Evolutionary conservation across 129 eudicot species (phyloP).

Genomic region (Mikania micrantha): DNA sequence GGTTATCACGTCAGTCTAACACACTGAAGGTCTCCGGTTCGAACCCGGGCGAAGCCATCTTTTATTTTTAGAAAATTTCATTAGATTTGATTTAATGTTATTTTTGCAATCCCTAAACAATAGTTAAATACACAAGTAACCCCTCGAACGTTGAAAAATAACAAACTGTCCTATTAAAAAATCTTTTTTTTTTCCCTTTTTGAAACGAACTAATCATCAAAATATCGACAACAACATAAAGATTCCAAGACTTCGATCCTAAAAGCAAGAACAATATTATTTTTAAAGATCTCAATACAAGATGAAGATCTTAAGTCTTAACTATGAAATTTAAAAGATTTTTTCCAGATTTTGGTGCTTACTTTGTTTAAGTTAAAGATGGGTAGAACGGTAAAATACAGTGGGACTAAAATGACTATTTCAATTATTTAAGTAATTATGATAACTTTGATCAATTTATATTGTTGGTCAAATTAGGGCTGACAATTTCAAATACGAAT

Average conservation of each 20-base stretch:
- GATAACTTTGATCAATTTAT: not conserved
- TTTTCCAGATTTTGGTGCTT: not conserved
- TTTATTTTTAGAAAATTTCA: not conserved
- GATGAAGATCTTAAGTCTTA: not conserved
- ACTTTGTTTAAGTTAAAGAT: not conserved
- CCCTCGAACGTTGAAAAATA: not conserved
- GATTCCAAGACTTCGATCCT: not conserved
- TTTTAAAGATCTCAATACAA: not conserved
- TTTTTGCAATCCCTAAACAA: not conserved
- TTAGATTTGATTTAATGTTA: no score
- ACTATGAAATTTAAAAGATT: not conserved
- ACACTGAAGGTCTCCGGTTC: slow-evolving; percentile 77
- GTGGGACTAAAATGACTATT: not conserved
- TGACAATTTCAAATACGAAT: no score
- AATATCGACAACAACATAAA: not conserved
- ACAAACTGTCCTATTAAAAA: not conserved
- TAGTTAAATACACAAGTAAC: not conserved
- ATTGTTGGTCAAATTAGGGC: not conserved
- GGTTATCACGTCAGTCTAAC: slow-evolving; percentile 83
- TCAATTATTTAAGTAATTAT: not conserved
- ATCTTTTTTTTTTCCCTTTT: no score
- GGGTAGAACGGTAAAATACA: not conserved
- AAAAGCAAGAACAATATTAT: not conserved
- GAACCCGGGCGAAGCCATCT: slow-evolving; percentile 12
- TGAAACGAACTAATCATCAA: not conserved